These are phyloP conservation scores for Aureobasidium musti DNA, from an alignment of 2,329 filamentous ascomycete genomes.

Conservation along the genomic window DNA sequence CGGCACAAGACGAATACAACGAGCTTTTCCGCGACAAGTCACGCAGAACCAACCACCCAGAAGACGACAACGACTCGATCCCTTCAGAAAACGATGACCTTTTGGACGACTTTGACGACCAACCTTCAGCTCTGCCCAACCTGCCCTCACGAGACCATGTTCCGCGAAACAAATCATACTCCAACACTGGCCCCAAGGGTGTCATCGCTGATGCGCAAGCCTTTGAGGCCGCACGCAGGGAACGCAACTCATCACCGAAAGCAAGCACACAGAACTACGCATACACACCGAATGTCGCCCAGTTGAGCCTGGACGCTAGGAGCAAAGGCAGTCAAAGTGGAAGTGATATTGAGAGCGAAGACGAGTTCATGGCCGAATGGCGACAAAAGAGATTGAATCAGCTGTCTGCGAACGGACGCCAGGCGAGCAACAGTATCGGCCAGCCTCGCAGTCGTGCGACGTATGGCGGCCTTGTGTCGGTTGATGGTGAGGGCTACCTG, in stretches of 20 bases:
- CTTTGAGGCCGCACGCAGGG: slow-evolving; percentile 53
- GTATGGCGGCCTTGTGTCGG: slow-evolving; percentile 77
- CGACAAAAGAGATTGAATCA: slow-evolving; percentile 76
- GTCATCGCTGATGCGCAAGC: slow-evolving; percentile 82
- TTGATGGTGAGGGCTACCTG: slow-evolving; percentile 90
- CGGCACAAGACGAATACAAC: slow-evolving; percentile 55
- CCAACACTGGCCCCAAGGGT: slow-evolving; percentile 78
- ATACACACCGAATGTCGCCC: slow-evolving; percentile 18
- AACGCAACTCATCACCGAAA: neutral
- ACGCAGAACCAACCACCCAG: slow-evolving; percentile 48
- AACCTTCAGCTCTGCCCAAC: slow-evolving; percentile 49
- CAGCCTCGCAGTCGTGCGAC: slow-evolving; percentile 48
- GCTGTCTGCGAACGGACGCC: slow-evolving; percentile 47
- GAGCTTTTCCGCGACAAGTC: slow-evolving; percentile 53
- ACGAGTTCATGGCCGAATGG: slow-evolving; percentile 82
- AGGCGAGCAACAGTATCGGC: slow-evolving; percentile 19
- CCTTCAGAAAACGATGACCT: slow-evolving; percentile 46
- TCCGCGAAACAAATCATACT: slow-evolving; percentile 43
- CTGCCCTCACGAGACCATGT: slow-evolving; percentile 31
- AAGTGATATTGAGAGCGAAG: slow-evolving; percentile 61
- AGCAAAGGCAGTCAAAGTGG: slow-evolving; percentile 47
- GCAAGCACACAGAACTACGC: slow-evolving; percentile 24
- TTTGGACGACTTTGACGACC: slow-evolving; percentile 43
- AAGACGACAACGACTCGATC: slow-evolving; percentile 51
- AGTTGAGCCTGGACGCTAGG: slow-evolving; percentile 35